phyloP scores from a whole-genome alignment of 495 filamentous ascomycete species.

The Daldinia vernicosa region DNA sequence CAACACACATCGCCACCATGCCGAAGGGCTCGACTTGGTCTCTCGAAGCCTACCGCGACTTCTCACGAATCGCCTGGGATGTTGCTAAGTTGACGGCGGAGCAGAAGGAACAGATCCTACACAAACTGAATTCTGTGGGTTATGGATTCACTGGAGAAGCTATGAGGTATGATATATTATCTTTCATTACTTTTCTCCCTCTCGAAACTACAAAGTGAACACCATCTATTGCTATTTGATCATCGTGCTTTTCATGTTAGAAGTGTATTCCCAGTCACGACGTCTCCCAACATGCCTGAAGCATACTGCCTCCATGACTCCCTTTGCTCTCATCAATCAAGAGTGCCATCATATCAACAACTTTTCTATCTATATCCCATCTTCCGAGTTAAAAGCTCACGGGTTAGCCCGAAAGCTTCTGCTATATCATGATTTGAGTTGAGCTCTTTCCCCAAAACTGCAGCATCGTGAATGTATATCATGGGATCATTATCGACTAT shows the following conservation, averaged over 20 bases:
- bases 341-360: not conserved
- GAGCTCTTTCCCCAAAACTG: not conserved
- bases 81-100: not conserved
- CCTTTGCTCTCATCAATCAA: not conserved
- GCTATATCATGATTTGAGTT: not conserved
- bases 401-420: not conserved
- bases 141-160: not conserved
- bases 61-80: not conserved
- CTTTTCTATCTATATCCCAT: not conserved
- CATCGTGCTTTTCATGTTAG: not conserved
- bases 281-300: not conserved
- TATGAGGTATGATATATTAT: constrained; percentile 14
- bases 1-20: constrained; percentile 3
- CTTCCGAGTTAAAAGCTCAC: not conserved
- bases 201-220: no score
- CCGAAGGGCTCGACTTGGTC: not conserved
- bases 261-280: not conserved
- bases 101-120: not conserved
- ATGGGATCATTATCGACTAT: no score
- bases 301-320: not conserved
- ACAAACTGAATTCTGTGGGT: not conserved
- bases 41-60: not conserved
- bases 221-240: not conserved
- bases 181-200: not conserved
- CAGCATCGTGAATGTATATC: not conserved